phyloP scores from a whole-genome alignment of 2,329 filamentous ascomycete genomes.

The Epichloe elymi region DNA sequence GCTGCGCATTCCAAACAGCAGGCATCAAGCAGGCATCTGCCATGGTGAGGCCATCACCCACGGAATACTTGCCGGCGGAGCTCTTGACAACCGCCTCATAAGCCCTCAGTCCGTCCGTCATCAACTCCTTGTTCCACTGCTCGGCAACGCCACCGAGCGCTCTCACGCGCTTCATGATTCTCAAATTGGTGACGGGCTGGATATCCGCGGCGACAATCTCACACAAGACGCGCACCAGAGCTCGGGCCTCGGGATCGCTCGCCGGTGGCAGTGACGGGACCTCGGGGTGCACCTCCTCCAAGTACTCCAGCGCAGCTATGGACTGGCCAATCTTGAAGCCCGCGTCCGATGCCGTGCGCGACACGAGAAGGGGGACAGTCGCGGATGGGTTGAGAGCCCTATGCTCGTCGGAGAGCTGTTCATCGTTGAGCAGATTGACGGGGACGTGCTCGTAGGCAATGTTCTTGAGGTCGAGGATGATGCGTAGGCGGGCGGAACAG shows the following conservation, averaged over 20 bases:
- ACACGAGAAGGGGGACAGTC: constrained; percentile 40
- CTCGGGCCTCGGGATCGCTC: constrained; percentile 27
- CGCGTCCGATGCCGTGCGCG: constrained; percentile 14
- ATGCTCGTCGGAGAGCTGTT: constrained; percentile 35
- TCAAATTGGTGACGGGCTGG: constrained; percentile 47
- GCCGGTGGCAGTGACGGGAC: constrained; percentile 35
- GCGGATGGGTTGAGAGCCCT: constrained; percentile 36
- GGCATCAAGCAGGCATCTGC: constrained; percentile 47
- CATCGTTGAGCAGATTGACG: constrained; percentile 40
- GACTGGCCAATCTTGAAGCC: constrained; percentile 40
- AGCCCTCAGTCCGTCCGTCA: constrained; percentile 38
- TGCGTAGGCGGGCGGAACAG: constrained; percentile 47
- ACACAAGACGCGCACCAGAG: constrained; percentile 38
- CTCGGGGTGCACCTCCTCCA: constrained; percentile 40
- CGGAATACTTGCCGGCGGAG: constrained; percentile 36
- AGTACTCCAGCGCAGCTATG: constrained; percentile 46
- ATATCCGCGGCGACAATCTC: constrained; percentile 42
- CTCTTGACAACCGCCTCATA: constrained; percentile 33
- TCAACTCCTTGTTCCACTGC: constrained; percentile 38
- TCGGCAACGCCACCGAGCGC: constrained; percentile 28
- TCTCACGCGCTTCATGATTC: constrained; percentile 35
- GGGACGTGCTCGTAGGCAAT: constrained; percentile 33
- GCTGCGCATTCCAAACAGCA: constrained; percentile 42
- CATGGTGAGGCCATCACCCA: constrained; percentile 41
- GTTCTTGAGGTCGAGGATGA: constrained; percentile 42